These are phyloP conservation scores for Epichloe brachyelytri DNA, from an alignment of 2,329 filamentous ascomycete genomes.

Conservation along the genomic window DNA sequence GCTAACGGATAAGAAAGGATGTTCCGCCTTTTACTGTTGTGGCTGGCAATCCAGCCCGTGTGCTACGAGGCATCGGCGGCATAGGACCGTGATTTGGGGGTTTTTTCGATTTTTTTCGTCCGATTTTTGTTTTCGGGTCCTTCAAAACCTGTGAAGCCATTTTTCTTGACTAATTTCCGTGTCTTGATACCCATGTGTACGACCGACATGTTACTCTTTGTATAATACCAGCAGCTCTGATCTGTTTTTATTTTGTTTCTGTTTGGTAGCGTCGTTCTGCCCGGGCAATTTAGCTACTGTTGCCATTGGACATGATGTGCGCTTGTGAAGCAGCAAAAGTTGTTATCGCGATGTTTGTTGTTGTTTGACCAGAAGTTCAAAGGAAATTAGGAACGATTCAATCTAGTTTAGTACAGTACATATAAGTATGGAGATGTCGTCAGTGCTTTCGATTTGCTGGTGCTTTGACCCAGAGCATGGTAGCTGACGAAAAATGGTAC, in stretches of 20 bases:
- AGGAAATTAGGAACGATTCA: too few species aligned
- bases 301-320: neutral
- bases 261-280: neutral
- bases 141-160: neutral
- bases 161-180: constrained; percentile 8
- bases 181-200: constrained; percentile 19
- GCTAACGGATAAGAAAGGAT: constrained; percentile 28
- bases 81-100: constrained; percentile 15
- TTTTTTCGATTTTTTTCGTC: too few species aligned
- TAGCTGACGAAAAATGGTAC: neutral
- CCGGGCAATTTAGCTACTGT: neutral
- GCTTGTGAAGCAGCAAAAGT: neutral
- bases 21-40: constrained; percentile 57
- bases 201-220: constrained; percentile 7
- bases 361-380: too few species aligned
- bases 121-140: too few species aligned
- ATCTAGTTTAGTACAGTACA: too few species aligned
- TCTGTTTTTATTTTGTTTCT: neutral
- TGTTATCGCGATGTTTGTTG: neutral
- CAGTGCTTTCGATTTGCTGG: too few species aligned
- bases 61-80: constrained; percentile 31
- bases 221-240: constrained; percentile 6
- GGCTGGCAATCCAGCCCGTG: constrained; percentile 54
- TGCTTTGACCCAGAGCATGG: neutral
- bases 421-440: too few species aligned